Base-by-base conservation (phyloP, 257 asterid genomes). In the Solanum pinnatisectum region DNA sequence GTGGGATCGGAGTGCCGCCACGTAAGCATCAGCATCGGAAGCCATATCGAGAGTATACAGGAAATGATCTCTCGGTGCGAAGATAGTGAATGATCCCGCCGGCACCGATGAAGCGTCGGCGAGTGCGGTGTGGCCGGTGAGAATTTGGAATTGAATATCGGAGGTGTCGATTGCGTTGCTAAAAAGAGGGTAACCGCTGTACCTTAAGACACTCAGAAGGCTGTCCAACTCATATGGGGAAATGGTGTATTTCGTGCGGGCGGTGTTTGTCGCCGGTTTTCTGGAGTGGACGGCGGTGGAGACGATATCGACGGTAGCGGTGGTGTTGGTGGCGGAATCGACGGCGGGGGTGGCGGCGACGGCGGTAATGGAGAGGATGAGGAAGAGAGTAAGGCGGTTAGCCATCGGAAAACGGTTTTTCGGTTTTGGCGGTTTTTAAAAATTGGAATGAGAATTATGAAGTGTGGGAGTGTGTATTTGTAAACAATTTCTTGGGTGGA, bases 151-250 rank as follows among this genome's bases (percentile, higher is more conserved):
- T 33, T 92, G 91, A 88, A 94, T 89, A 88, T 93, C 96, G 86
- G 98, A 92, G 88, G 98, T 94, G 89, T 94, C 42, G 32, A 93
- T 88, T 78, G 94, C 94, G 92, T 94, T 94, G 91, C 95, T 89
- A 86, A 94, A 93, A 87, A 93, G 98, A 1, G 91, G 88, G 92
- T 89, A 92, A 30, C 96, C 98, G 81, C 46, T 89, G 90, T 32
- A 68, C n/a, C 92, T 68, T 86, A 94, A 93, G 25, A 90, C 71
- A 14, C 56, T 52, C 44, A 90, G 89, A 70, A 93, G 90, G 7
- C 90, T 82, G 7, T 88, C 90, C 27, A 87, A 84, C 87, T 94
- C 94, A 3, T 67, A 84, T 33, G 81, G 27, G 27, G 87, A 33
- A 44, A 49, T 74, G 33, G 71, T 18, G 22, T 27, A 20, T 65